Conservation (phyloP, 768 basidiomycete genomes). For the Naematelia encephala region DNA sequence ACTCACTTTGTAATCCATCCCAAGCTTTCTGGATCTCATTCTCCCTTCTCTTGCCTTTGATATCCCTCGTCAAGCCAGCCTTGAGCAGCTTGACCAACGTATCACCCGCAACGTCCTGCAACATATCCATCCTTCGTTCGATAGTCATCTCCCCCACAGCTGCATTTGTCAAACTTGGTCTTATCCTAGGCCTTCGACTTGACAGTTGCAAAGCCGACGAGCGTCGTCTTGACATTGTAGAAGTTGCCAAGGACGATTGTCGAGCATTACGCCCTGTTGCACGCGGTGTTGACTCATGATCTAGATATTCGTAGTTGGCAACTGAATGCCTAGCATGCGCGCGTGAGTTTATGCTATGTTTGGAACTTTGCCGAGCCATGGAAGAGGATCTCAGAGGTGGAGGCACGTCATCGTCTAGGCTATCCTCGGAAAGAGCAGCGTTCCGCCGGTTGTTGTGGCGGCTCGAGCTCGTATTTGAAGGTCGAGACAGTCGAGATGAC, state of each 20-base stretch:
- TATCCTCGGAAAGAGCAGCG: not conserved
- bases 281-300: not conserved
- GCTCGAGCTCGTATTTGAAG: not conserved
- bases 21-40: slow-evolving; percentile 10
- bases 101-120: slow-evolving; percentile 32
- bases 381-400: not conserved
- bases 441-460: not conserved
- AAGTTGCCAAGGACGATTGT: not conserved
- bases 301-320: not conserved
- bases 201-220: not conserved
- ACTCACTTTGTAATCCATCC: slow-evolving; percentile 10
- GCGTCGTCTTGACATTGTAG: not conserved
- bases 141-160: slow-evolving; percentile 17
- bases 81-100: slow-evolving; percentile 25
- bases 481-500: not conserved
- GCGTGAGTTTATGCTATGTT: not conserved
- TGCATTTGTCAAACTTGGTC: slow-evolving; percentile 5
- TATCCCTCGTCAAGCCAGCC: slow-evolving; percentile 5
- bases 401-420: not conserved
- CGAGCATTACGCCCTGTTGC: not conserved
- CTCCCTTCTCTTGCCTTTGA: slow-evolving; percentile 1
- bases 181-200: not conserved
- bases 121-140: slow-evolving; percentile 23
- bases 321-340: not conserved
- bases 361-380: not conserved